Evolutionary conservation across 371 early-diverging fungal species (phyloP).

Genomic region (Nematocida parisii): DNA sequence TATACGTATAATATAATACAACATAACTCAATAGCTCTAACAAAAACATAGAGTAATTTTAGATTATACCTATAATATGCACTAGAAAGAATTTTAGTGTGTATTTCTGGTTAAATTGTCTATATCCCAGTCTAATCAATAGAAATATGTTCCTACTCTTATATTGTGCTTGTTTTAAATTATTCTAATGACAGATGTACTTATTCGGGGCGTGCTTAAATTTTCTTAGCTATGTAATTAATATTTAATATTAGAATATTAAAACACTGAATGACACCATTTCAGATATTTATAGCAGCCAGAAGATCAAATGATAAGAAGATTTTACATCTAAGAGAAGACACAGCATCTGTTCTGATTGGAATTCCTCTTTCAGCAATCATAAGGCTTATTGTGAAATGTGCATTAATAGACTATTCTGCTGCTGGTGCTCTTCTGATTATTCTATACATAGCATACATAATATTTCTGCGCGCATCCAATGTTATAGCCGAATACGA

Average conservation of each 20-base stretch:
- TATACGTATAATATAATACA: too few species aligned
- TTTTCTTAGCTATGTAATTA: too few species aligned
- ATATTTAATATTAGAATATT: not conserved
- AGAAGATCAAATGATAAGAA: not conserved
- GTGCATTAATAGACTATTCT: not conserved
- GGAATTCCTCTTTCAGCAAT: slow-evolving; percentile 3
- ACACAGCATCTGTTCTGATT: not conserved
- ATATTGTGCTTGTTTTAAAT: too few species aligned
- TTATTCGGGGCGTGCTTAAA: too few species aligned
- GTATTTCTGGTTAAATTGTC: too few species aligned
- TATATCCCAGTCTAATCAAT: too few species aligned
- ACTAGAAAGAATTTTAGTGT: too few species aligned
- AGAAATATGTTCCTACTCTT: too few species aligned
- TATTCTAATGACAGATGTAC: too few species aligned
- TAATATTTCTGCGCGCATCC: slow-evolving; percentile 6
- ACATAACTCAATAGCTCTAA: too few species aligned
- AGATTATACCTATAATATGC: too few species aligned
- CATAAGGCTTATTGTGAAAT: not conserved
- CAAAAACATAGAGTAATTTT: too few species aligned
- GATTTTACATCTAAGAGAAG: not conserved
- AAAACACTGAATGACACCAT: slow-evolving; percentile 9
- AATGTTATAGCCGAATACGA: slow-evolving; percentile 17
- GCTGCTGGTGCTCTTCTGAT: not conserved
- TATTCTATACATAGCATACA: slow-evolving; percentile 13
- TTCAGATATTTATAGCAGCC: slow-evolving; percentile 13